Evolutionary conservation across 2,329 filamentous ascomycete genomes (phyloP), one percentile per base, ranked within the genome.

Genomic region (Claviceps sorghi): DNA sequence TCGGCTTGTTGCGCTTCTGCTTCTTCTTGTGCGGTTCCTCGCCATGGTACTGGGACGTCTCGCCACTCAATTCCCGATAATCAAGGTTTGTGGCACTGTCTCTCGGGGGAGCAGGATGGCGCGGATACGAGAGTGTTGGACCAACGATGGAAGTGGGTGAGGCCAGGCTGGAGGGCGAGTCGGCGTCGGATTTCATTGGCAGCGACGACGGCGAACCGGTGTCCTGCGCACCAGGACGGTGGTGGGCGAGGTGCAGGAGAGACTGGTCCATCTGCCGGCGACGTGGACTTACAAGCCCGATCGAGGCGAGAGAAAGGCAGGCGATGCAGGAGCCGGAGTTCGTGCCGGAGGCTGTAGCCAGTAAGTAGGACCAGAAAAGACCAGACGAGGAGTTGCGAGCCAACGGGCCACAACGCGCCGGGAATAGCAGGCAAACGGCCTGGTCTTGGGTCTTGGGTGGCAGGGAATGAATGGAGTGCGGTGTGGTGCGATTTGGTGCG

Each of bases 1-100:
- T 90, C 3, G 86, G 86, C 66, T 91, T 91, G 68, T 91, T 91
- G 48, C 86, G 79, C 71, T 86, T 89, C 69, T 90, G 86, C 69
- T 85, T 88, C 71, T 86, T 86, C 65, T 70, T 76, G 11, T 70
- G 63, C n/a, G 71, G 74, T 44, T 71, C 67, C 38, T 65, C 64
- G n/a, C 56, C 61, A 53, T 52, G 54, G 53, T 59, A 58, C 38
- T 52, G 54, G 5, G 53, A 53, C 49, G 6, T 45, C 21, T 53
- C 53, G 40, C 45, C 53, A 26, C 36, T 52, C 36, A 52, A 22
- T 17, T 55, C 52, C 22, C 43, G 54, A 36, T 55, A 55, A 53
- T 55, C 51, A 54, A 58, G 19, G 26, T 54, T 54, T n/a, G 52
- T 49, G 26, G 19, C 50, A 21, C 44, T 42, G 38, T 56, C 50